Evolutionary conservation across 2,329 filamentous ascomycete species (phyloP).

Genomic region (Myriosclerotinia curreyana): DNA sequence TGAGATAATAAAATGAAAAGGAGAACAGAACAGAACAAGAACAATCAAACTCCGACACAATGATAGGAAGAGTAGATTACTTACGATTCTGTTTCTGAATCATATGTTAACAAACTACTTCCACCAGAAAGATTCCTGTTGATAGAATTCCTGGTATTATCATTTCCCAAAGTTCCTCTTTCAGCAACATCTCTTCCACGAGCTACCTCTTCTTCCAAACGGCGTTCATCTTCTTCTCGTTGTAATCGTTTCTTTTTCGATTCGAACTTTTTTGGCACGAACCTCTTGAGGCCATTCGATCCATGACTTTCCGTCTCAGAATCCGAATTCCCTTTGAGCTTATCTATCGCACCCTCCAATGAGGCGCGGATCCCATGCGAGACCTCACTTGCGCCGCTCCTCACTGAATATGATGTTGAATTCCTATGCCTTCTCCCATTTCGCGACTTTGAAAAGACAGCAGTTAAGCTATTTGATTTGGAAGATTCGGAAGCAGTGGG

Average conservation of each 20-base stretch:
- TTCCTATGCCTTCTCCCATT: slow-evolving; percentile 28
- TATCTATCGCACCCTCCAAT: slow-evolving; percentile 33
- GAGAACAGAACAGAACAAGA: slow-evolving; percentile 4
- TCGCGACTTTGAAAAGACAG: slow-evolving; percentile 35
- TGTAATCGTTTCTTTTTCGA: slow-evolving; percentile 50
- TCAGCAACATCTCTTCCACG: slow-evolving; percentile 38
- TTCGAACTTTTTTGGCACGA: slow-evolving; percentile 52
- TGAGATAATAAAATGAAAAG: neutral
- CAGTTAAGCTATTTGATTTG: slow-evolving; percentile 28
- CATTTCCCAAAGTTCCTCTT: slow-evolving; percentile 36
- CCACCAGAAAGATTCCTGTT: slow-evolving; percentile 17
- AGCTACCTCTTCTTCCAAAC: slow-evolving; percentile 40
- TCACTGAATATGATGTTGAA: slow-evolving; percentile 34
- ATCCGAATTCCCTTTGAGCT: slow-evolving; percentile 31
- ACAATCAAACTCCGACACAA: neutral
- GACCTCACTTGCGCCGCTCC: slow-evolving; percentile 32
- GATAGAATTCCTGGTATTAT: slow-evolving; percentile 24
- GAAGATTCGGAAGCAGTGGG: slow-evolving; percentile 29
- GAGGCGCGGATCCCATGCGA: slow-evolving; percentile 29
- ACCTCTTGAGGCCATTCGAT: slow-evolving; percentile 47
- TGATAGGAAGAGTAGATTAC: slow-evolving; percentile 27
- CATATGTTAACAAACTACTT: slow-evolving; percentile 37
- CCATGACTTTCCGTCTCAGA: slow-evolving; percentile 29
- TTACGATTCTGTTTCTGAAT: slow-evolving; percentile 40
- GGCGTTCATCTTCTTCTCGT: slow-evolving; percentile 44